These are phyloP conservation scores for Cyclostephanos tholiformis DNA, from an alignment of 108 stramenopile genomes.

Conservation along the genomic window DNA sequence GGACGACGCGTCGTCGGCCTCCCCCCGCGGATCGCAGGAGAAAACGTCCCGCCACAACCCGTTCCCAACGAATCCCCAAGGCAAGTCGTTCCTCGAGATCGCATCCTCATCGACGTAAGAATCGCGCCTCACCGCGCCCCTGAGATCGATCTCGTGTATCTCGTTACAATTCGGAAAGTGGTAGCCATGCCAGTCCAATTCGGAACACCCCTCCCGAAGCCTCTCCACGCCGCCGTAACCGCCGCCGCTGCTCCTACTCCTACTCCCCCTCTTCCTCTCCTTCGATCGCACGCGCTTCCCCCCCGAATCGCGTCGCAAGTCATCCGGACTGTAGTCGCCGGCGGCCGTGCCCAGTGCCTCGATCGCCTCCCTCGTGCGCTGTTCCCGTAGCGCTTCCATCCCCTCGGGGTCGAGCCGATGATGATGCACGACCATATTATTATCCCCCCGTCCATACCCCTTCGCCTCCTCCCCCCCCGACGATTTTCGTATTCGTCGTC, in stretches of 20 bases:
- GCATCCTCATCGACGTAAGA: neutral
- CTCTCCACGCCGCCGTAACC: constrained; percentile 23
- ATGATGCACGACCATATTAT: neutral
- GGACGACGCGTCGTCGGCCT: neutral
- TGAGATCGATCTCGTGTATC: constrained; percentile 75
- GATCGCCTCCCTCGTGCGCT: constrained; percentile 31
- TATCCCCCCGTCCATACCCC: constrained; percentile 2
- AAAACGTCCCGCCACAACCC: constrained; percentile 80
- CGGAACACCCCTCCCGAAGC: constrained; percentile 37
- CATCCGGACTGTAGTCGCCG: constrained; percentile 13
- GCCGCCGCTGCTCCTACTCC: neutral
- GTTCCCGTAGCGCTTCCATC: constrained; percentile 26
- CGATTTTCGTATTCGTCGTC: neutral
- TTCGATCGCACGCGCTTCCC: constrained; percentile 20
- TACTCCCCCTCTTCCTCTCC: neutral
- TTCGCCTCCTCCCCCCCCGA: neutral
- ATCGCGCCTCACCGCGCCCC: constrained; percentile 29
- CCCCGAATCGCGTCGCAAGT: constrained; percentile 6
- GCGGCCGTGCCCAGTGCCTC: constrained; percentile 44
- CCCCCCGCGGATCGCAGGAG: constrained; percentile 52
- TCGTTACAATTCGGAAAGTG: constrained; percentile 73
- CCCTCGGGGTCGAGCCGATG: neutral
- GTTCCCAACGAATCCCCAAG: constrained; percentile 60
- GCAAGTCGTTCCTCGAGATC: constrained; percentile 1
- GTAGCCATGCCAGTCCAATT: constrained; percentile 61